A percentile compares a stretch with the other conserved stretches of the same genome.
phyloP scores from a whole-genome alignment of 148 eudicot genomes.

The Amaranthus hypochondriacus region DNA sequence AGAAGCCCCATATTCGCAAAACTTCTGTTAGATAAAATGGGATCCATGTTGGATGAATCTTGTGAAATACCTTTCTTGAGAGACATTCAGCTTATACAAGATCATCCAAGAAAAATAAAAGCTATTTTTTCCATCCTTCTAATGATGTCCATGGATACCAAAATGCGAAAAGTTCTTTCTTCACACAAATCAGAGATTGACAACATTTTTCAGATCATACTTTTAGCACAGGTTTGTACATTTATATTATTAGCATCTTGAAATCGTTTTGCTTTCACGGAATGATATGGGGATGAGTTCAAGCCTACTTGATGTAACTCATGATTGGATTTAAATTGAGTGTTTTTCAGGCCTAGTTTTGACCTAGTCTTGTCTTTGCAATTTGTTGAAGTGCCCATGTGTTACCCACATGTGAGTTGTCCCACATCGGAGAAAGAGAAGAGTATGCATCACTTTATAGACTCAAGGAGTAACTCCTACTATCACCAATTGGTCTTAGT shows the following conservation, averaged over 20 bases:
- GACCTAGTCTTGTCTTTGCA: background rate
- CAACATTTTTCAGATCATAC: conserved; percentile 36
- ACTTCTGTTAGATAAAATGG: conserved; percentile 45
- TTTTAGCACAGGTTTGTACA: conserved; percentile 40
- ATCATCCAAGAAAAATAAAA: conserved; percentile 34
- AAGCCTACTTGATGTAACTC: background rate
- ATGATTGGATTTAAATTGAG: background rate
- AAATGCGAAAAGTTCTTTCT: conserved; percentile 36
- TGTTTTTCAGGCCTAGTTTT: background rate
- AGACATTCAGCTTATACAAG: conserved; percentile 14
- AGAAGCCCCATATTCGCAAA: conserved; percentile 40
- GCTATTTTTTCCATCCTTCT: conserved; percentile 44
- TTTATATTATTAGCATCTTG: background rate
- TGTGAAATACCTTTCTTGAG: conserved; percentile 20
- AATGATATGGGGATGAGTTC: background rate
- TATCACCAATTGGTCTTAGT: too few species aligned
- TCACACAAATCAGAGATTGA: conserved; percentile 49
- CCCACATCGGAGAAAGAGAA: too few species aligned
- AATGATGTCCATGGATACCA: conserved; percentile 47
- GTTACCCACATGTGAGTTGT: too few species aligned
- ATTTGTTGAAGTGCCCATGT: background rate
- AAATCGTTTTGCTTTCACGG: background rate
- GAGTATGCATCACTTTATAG: too few species aligned
- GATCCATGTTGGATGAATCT: conserved; percentile 32
- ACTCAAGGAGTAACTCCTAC: too few species aligned